phyloP scores from a whole-genome alignment of 768 basidiomycete genomes.

The Tricholoma furcatifolium region DNA sequence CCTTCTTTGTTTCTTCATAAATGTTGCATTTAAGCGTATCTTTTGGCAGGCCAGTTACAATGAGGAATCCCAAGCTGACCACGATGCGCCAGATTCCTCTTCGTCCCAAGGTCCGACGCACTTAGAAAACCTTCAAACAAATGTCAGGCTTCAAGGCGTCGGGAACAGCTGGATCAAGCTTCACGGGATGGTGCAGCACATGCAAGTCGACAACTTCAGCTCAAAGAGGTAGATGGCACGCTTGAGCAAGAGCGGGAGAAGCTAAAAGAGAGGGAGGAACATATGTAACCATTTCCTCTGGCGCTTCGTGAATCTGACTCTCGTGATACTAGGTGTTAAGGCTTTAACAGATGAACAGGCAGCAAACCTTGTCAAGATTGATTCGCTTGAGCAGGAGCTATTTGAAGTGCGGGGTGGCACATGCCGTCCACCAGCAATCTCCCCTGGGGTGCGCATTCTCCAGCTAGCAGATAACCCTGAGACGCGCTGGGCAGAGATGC shows the following conservation, averaged over 20 bases:
- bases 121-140: neutral
- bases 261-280: conserved; percentile 9
- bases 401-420: conserved; percentile 77
- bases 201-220: neutral
- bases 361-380: conserved; percentile 51
- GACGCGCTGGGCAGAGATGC: conserved; percentile 74
- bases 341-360: conserved; percentile 33
- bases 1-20: neutral
- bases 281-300: conserved; percentile 1
- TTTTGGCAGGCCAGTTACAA: conserved; percentile 9
- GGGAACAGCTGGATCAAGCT: neutral
- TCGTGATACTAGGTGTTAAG: conserved; percentile 38
- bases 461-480: conserved; percentile 46
- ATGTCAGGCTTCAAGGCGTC: neutral
- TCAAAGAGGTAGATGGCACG: neutral
- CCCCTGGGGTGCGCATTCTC: conserved; percentile 13
- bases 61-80: conserved; percentile 4
- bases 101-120: neutral
- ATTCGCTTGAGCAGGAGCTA: conserved; percentile 72
- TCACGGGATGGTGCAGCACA: neutral
- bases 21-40: neutral
- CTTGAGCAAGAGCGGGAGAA: conserved; percentile 8
- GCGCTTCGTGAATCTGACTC: neutral
- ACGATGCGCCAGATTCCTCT: neutral
- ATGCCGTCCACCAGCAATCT: conserved; percentile 40